A percentile compares a stretch with the other conserved stretches of the same genome.
These are phyloP conservation scores for Penicillium taxi DNA, from an alignment of 495 filamentous ascomycete genomes.

Conservation along the genomic window DNA sequence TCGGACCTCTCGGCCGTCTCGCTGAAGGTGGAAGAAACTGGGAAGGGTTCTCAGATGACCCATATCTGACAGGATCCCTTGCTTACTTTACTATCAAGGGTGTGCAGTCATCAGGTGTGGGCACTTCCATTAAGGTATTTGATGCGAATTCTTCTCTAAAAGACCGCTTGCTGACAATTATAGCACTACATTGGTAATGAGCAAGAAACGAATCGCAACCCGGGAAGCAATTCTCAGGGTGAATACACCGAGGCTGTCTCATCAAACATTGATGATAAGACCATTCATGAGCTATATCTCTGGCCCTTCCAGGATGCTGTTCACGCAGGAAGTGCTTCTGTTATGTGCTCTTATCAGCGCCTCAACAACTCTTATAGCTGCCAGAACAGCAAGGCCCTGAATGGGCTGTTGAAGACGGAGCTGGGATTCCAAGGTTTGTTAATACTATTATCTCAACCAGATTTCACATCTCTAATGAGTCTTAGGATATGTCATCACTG, in stretches of 20 bases:
- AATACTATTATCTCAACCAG: slow-evolving; percentile 46
- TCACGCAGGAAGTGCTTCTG: slow-evolving; percentile 39
- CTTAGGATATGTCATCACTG: slow-evolving; percentile 49
- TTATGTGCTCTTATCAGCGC: slow-evolving; percentile 58
- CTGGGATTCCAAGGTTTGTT: slow-evolving; percentile 48
- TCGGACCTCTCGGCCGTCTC: slow-evolving; percentile 67
- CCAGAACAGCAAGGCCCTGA: slow-evolving; percentile 53
- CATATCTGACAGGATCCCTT: slow-evolving; percentile 55
- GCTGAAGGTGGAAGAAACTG: slow-evolving; percentile 77
- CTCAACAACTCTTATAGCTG: slow-evolving; percentile 60
- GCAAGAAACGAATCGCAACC: slow-evolving; percentile 66
- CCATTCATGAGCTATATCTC: slow-evolving; percentile 65
- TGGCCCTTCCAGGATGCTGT: slow-evolving; percentile 55
- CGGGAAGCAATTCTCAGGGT: slow-evolving; percentile 9
- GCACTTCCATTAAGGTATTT: slow-evolving; percentile 68
- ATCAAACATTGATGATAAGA: slow-evolving; percentile 59
- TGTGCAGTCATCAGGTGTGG: slow-evolving; percentile 62
- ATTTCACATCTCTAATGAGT: not conserved
- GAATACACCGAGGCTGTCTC: slow-evolving; percentile 43
- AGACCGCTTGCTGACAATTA: slow-evolving; percentile 55
- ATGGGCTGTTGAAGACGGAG: slow-evolving; percentile 52
- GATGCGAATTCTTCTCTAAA: too few species aligned
- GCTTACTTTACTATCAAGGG: slow-evolving; percentile 54
- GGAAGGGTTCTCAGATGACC: slow-evolving; percentile 74
- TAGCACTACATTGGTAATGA: slow-evolving; percentile 72